These are phyloP conservation scores for Lactarius evosmus DNA, from an alignment of 768 basidiomycete genomes.

Conservation along the genomic window DNA sequence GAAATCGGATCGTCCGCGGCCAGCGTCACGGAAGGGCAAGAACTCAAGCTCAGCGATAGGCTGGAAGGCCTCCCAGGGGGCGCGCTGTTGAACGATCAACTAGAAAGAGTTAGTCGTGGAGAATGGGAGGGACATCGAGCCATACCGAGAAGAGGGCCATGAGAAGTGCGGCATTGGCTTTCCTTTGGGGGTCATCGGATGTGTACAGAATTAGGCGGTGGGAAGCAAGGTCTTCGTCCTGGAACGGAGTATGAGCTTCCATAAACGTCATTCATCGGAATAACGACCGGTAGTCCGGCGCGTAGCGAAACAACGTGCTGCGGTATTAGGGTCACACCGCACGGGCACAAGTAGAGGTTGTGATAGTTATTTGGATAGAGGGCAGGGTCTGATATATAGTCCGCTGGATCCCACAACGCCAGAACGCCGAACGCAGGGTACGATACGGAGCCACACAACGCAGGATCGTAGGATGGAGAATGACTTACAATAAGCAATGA, in stretches of 20 bases:
- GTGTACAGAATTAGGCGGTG: constrained; percentile 86
- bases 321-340: neutral
- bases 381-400: neutral
- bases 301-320: neutral
- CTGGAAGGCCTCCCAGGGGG: constrained; percentile 93
- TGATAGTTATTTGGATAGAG: neutral
- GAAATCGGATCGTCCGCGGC: constrained; percentile 88
- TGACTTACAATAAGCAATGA: constrained; percentile 52
- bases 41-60: constrained; percentile 91
- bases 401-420: neutral
- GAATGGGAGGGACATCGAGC: constrained; percentile 22
- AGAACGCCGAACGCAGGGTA: neutral
- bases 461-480: constrained; percentile 1
- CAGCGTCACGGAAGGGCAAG: constrained; percentile 95
- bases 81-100: constrained; percentile 89
- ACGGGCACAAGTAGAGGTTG: constrained; percentile 1
- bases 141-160: constrained; percentile 91
- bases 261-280: neutral
- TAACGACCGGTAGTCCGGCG: constrained; percentile 11
- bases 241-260: constrained; percentile 24
- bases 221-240: constrained; percentile 74
- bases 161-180: constrained; percentile 92
- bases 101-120: constrained; percentile 33
- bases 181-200: constrained; percentile 76
- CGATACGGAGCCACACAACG: neutral